Percentiles rank a stretch among this genome's conserved stretches.
Conservation (phyloP, 176 grass and related monocot species). For the Ananas comosus region DNA sequence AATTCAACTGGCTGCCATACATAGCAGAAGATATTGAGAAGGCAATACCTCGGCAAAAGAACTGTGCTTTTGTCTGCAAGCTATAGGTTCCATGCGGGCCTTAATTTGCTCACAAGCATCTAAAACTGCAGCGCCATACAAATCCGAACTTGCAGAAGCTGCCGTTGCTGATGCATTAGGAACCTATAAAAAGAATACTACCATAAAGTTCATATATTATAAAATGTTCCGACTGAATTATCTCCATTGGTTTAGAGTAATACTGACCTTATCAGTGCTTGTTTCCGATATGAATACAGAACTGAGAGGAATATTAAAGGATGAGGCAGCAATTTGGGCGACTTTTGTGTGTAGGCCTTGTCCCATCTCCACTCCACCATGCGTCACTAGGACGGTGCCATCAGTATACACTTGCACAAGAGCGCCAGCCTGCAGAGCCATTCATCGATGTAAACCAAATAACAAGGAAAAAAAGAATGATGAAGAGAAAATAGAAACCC, state of each 20-base stretch:
- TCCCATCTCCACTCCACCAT: constrained; percentile 99
- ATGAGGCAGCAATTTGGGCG: constrained; percentile 80
- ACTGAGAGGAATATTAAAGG: constrained; percentile 71
- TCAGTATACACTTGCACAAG: constrained; percentile 96
- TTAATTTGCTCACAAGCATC: constrained; percentile 94
- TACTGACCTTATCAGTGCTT: constrained; percentile 89
- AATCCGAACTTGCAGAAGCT: constrained; percentile 88
- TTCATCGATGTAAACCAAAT: constrained; percentile 28
- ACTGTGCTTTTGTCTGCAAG: constrained; percentile 42
- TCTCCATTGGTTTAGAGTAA: neutral
- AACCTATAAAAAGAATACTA: constrained; percentile 28
- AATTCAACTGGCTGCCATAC: neutral
- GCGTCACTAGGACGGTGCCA: constrained; percentile 87
- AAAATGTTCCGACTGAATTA: too few species aligned
- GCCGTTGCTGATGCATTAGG: constrained; percentile 93
- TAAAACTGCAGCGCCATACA: constrained; percentile 92
- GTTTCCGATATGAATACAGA: constrained; percentile 98
- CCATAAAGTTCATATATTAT: too few species aligned
- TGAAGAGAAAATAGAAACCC: neutral
- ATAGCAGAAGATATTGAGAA: constrained; percentile 10
- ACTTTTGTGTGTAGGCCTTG: constrained; percentile 98
- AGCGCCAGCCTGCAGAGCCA: constrained; percentile 57
- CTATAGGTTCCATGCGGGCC: constrained; percentile 79
- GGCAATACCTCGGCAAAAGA: constrained; percentile 83
- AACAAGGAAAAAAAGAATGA: constrained; percentile 1